Evolutionary conservation across 2,329 filamentous ascomycete species (phyloP).

Genomic region (Zymoseptoria passerinii): DNA sequence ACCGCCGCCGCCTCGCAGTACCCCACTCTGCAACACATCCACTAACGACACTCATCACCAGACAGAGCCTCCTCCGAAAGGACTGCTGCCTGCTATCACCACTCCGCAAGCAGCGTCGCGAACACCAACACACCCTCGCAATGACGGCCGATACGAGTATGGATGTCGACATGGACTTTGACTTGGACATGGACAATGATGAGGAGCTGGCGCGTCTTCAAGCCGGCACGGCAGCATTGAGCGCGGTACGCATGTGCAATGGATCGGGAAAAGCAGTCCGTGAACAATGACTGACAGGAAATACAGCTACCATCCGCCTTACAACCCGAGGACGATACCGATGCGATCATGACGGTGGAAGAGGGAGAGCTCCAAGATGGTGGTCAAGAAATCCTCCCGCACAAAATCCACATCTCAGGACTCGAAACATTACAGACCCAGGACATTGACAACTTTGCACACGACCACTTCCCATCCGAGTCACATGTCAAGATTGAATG

Average conservation of each 20-base stretch:
- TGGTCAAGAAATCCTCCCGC: slow-evolving; percentile 31
- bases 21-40: neutral
- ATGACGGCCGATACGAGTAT: neutral
- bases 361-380: slow-evolving; percentile 27
- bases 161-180: slow-evolving; percentile 27
- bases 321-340: slow-evolving; percentile 20
- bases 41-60: neutral
- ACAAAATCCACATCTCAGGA: slow-evolving; percentile 77
- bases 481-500: slow-evolving; percentile 66
- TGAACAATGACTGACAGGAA: slow-evolving; percentile 9
- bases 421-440: slow-evolving; percentile 73
- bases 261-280: neutral
- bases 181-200: slow-evolving; percentile 28
- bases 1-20: neutral
- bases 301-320: slow-evolving; percentile 14
- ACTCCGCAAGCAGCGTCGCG: neutral
- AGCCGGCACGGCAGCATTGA: slow-evolving; percentile 23
- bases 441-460: slow-evolving; percentile 63
- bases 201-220: slow-evolving; percentile 27
- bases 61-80: neutral
- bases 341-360: slow-evolving; percentile 22
- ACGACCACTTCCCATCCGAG: slow-evolving; percentile 52
- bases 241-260: slow-evolving; percentile 15
- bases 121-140: neutral
- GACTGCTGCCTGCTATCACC: neutral